Evolutionary conservation across 371 early-diverging fungal species (phyloP).

Genomic region (Smittium culicis): DNA sequence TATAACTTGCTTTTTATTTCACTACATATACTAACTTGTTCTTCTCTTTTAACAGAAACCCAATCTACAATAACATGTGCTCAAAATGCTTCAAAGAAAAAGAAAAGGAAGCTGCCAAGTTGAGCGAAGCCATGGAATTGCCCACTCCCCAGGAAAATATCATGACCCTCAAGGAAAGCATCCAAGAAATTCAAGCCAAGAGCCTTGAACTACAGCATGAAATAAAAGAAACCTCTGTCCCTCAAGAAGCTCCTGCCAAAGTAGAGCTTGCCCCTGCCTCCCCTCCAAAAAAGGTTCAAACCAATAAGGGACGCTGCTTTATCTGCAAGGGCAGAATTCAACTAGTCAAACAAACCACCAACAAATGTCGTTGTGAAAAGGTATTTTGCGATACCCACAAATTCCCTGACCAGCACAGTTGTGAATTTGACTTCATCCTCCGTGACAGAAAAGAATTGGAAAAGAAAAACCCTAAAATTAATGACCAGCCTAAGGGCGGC

Average conservation of each 20-base stretch:
- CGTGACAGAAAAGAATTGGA: constrained; percentile 42
- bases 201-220: neutral
- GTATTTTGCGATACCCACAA: constrained; percentile 69
- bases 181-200: neutral
- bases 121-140: neutral
- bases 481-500: constrained; percentile 58
- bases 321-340: constrained; percentile 61
- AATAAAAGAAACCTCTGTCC: constrained; percentile 4
- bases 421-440: constrained; percentile 58
- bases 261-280: constrained; percentile 14
- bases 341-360: constrained; percentile 63
- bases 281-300: constrained; percentile 36
- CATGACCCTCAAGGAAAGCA: neutral
- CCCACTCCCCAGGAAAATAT: neutral
- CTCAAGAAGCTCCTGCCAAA: constrained; percentile 9
- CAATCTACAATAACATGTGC: constrained; percentile 58
- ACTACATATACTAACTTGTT: neutral
- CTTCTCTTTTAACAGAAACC: constrained; percentile 29
- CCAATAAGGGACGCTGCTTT: constrained; percentile 60
- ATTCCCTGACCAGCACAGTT: constrained; percentile 58
- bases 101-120: constrained; percentile 15
- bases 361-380: constrained; percentile 65
- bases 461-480: constrained; percentile 64
- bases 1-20: neutral
- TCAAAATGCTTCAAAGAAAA: constrained; percentile 61